Base-by-base conservation (phyloP, 2,329 filamentous ascomycete genomes). In the Boeremia lycopersici region DNA sequence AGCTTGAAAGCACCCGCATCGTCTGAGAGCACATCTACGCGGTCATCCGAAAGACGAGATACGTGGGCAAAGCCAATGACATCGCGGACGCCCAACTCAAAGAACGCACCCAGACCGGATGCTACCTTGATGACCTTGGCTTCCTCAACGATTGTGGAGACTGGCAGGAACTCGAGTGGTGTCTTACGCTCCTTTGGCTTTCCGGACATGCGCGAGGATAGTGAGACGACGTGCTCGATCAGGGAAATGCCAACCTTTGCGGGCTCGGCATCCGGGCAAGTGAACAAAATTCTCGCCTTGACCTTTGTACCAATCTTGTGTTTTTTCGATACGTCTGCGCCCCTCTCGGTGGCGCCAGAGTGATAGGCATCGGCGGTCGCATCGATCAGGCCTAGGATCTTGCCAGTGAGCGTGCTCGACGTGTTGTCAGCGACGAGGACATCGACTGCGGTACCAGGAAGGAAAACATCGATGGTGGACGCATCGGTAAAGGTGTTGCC, bases 31-130 rank as follows among this genome's bases (percentile, higher is more conserved):
- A 85, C 85, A 60, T 98, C 95, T 48, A 97, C 84, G 73, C 95
- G 96, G 63, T 89, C 88, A 72, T 99, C 93, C 55, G 93, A 89
- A 57, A 99, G 84, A 60, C 90, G 86, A 1, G 95, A 99, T 61
- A 99, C 96, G 74, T 99, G 95, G 19, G 96, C 92, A 69, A 97
- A 99, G 9, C 91, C 91, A n/a, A 85, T 80, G 2, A 93, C 80
- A 28, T 87, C 84, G 35, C 84, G 79, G 6, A 88, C 77, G 2
- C 87, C 87, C 25, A 93, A 77, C 62, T 90, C 85, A 13, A 93
- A 82, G 67, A 96, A 96, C 2, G 97, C 80, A 48, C 95, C 96
- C 56, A 93, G 84, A 3, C 88, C 86, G 5, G 87, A 81, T 62
- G 96, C 89, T 2, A 97, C 91, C 62, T 89, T 89, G 48, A 87